A percentile compares a stretch with the other conserved stretches of the same genome.
Evolutionary conservation across 306 rosid genomes (phyloP).

Genomic region (Trifolium dubium): DNA sequence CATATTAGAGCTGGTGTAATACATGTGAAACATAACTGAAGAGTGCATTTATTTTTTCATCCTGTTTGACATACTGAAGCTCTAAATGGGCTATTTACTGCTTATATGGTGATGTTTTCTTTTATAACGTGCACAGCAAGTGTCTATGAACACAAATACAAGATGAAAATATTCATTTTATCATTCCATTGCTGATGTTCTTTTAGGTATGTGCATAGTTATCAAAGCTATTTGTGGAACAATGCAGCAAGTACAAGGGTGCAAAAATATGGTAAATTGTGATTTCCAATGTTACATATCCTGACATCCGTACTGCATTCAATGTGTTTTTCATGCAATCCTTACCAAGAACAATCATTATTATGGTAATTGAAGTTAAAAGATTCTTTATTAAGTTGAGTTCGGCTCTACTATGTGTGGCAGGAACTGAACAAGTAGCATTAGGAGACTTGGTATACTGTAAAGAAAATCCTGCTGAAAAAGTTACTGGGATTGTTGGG

Average conservation of each 20-base stretch:
- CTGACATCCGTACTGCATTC: slow-evolving; percentile 21
- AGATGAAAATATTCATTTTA: slow-evolving; percentile 18
- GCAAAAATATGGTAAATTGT: slow-evolving; percentile 78
- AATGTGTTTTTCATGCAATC: slow-evolving; percentile 2
- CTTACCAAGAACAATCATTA: slow-evolving; percentile 27
- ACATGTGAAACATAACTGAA: slow-evolving; percentile 20
- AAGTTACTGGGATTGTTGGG: slow-evolving; percentile 46
- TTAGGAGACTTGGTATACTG: slow-evolving; percentile 85
- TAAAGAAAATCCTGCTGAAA: slow-evolving; percentile 61
- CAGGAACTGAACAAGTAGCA: slow-evolving; percentile 77
- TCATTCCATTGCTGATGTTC: slow-evolving; percentile 13
- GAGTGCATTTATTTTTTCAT: slow-evolving; percentile 6
- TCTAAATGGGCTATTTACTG: slow-evolving; percentile 24
- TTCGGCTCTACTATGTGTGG: slow-evolving; percentile 42
- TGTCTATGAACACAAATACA: slow-evolving; percentile 21
- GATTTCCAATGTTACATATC: slow-evolving; percentile 23
- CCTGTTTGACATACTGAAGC: slow-evolving; percentile 5
- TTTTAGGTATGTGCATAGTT: slow-evolving; percentile 93
- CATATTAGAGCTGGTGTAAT: background rate
- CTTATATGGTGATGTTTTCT: slow-evolving; percentile 22
- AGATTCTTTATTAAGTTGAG: slow-evolving; percentile 6
- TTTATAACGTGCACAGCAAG: slow-evolving; percentile 14
- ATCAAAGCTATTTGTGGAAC: slow-evolving; percentile 97
- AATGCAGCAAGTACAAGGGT: slow-evolving; percentile 91
- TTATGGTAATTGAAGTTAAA: slow-evolving; percentile 39